phyloP scores from a whole-genome alignment of 2,329 filamentous ascomycete species.

The Bipolaris cookei region DNA sequence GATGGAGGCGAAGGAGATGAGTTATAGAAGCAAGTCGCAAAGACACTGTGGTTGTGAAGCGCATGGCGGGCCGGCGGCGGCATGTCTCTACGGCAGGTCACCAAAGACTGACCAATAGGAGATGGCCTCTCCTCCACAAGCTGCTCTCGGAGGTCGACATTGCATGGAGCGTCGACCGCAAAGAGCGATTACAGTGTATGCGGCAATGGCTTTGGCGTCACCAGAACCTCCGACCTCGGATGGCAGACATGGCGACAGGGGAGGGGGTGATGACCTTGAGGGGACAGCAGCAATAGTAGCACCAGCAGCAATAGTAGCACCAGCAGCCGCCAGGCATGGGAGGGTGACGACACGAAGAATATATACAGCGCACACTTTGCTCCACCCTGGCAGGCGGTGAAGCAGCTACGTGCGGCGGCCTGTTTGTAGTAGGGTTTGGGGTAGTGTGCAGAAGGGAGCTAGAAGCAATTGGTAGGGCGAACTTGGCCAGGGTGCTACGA shows the following conservation, averaged over 20 bases:
- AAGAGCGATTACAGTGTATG: constrained; percentile 15
- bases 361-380: constrained; percentile 26
- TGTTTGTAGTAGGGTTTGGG: constrained; percentile 1
- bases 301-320: not conserved
- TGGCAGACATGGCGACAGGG: not conserved
- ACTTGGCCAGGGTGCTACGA: not conserved
- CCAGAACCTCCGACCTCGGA: constrained; percentile 2
- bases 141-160: constrained; percentile 30
- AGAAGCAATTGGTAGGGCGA: constrained; percentile 2
- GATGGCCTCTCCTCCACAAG: constrained; percentile 33
- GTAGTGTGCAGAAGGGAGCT: not conserved
- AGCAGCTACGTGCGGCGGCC: constrained; percentile 16
- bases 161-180: constrained; percentile 9
- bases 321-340: constrained; percentile 12
- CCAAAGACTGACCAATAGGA: constrained; percentile 36
- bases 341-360: constrained; percentile 7
- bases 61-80: constrained; percentile 25
- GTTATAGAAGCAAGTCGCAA: constrained; percentile 16
- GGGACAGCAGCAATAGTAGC: not conserved
- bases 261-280: not conserved
- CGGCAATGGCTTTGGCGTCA: constrained; percentile 12
- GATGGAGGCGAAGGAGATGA: constrained; percentile 6
- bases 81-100: constrained; percentile 25
- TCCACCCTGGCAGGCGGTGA: constrained; percentile 36
- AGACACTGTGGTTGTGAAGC: constrained; percentile 13